These are phyloP conservation scores for Exophiala aquamarina DNA, from an alignment of 2,329 filamentous ascomycete genomes.

Conservation along the genomic window DNA sequence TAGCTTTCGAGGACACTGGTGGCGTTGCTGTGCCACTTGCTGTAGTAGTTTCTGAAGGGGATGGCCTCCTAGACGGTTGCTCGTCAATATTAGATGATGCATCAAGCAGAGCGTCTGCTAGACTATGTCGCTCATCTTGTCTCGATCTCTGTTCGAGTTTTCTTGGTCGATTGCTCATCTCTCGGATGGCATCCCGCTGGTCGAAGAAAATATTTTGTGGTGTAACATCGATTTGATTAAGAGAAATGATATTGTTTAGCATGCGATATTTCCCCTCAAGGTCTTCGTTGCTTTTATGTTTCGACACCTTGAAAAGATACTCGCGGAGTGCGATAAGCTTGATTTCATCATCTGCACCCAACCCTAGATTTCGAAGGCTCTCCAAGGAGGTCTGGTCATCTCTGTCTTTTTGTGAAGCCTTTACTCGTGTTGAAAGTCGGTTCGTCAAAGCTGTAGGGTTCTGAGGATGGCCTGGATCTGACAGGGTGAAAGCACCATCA, in stretches of 20 bases:
- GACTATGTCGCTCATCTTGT: conserved; percentile 65
- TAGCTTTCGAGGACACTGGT: conserved; percentile 9
- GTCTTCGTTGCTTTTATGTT: conserved; percentile 63
- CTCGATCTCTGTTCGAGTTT: conserved; percentile 30
- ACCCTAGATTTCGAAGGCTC: conserved; percentile 78
- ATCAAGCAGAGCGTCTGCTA: conserved; percentile 86
- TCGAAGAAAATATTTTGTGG: conserved; percentile 93
- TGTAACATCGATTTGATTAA: conserved; percentile 74
- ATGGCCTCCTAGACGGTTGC: conserved; percentile 9
- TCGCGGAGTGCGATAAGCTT: conserved; percentile 84
- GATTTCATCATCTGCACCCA: conserved; percentile 79
- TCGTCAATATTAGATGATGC: conserved; percentile 86
- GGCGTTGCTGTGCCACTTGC: conserved; percentile 17
- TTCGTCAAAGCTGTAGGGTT: conserved; percentile 56
- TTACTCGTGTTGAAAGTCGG: conserved; percentile 48
- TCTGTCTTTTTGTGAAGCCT: conserved; percentile 65
- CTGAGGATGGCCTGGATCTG: conserved; percentile 53
- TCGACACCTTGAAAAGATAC: conserved; percentile 85
- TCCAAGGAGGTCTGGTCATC: conserved; percentile 94
- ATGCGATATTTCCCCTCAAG: conserved; percentile 36
- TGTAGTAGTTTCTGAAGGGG: conserved; percentile 14
- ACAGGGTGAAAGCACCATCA: conserved; percentile 68
- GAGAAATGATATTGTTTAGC: conserved; percentile 66
- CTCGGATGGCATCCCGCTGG: conserved; percentile 49
- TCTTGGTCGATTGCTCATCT: conserved; percentile 31